Conservation (phyloP, 2,329 filamentous ascomycete genomes). For the Myriosclerotinia duriaeana region DNA sequence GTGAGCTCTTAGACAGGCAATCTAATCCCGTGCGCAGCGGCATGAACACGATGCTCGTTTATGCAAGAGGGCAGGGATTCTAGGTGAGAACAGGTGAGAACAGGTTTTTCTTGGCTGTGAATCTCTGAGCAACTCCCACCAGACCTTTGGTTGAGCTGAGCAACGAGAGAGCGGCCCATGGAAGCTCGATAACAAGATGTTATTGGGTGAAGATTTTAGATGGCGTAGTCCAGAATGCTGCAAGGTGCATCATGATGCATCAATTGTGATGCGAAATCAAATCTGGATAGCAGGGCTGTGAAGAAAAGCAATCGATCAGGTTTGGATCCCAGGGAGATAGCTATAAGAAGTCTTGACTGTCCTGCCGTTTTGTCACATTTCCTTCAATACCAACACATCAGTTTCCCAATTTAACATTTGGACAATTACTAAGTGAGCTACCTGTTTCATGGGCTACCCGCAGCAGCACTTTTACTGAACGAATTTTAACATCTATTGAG, state of each 20-base stretch:
- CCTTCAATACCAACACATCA: neutral
- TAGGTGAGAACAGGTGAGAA: constrained; percentile 6
- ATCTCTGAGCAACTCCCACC: neutral
- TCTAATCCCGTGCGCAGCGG: neutral
- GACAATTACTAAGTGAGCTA: neutral
- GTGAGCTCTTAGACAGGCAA: neutral
- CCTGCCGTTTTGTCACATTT: no score
- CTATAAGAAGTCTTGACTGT: neutral
- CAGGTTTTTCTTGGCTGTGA: constrained; percentile 4
- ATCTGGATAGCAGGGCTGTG: neutral
- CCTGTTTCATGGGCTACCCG: no score
- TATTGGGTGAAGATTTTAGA: neutral
- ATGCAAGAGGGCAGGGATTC: constrained; percentile 1
- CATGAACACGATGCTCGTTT: constrained; percentile 2
- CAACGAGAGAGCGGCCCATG: neutral
- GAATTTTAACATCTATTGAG: neutral
- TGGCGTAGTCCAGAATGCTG: neutral
- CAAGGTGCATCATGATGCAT: constrained; percentile 9
- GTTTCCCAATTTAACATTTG: neutral
- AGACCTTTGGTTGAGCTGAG: no score
- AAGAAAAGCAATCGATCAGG: neutral
- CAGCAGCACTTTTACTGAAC: no score
- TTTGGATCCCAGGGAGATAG: neutral
- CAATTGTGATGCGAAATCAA: neutral
- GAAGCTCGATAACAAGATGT: neutral